Conservation (phyloP, 306 rosid species). For the Fragaria nilgerrensis region DNA sequence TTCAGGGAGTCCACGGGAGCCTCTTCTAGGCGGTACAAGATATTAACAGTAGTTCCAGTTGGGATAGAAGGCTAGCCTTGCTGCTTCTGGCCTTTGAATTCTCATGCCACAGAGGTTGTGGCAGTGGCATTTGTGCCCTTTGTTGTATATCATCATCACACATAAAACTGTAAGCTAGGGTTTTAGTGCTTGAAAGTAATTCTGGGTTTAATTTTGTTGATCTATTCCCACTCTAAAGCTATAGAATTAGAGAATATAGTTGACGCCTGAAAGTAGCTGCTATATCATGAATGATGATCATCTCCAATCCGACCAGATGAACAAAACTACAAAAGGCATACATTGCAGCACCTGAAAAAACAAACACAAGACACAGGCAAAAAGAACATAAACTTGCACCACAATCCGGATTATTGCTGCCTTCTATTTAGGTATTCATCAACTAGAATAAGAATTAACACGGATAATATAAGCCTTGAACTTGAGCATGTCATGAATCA, state of each 20-base stretch:
- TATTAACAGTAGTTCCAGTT: conserved; percentile 5
- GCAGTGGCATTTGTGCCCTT: background rate
- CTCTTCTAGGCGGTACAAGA: conserved; percentile 28
- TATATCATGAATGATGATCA: background rate
- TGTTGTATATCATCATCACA: background rate
- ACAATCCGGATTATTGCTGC: background rate
- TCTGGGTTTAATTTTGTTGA: background rate
- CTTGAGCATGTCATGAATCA: no score
- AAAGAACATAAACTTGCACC: background rate
- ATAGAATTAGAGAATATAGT: background rate
- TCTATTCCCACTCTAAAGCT: background rate
- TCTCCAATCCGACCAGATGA: background rate
- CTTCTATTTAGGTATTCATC: no score
- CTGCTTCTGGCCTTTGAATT: background rate
- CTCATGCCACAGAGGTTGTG: background rate
- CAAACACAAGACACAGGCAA: background rate
- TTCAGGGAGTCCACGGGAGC: conserved; percentile 27
- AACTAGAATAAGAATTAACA: no score
- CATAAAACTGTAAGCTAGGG: conserved; percentile 1
- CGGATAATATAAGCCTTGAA: no score
- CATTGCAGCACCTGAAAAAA: no score
- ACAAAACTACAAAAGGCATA: background rate
- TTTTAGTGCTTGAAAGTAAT: background rate
- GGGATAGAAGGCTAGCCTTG: conserved; percentile 4
- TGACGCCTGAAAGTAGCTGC: background rate